These are phyloP conservation scores for Phoenix roebelenii DNA, from an alignment of 176 grass and related monocot species.

Conservation along the genomic window DNA sequence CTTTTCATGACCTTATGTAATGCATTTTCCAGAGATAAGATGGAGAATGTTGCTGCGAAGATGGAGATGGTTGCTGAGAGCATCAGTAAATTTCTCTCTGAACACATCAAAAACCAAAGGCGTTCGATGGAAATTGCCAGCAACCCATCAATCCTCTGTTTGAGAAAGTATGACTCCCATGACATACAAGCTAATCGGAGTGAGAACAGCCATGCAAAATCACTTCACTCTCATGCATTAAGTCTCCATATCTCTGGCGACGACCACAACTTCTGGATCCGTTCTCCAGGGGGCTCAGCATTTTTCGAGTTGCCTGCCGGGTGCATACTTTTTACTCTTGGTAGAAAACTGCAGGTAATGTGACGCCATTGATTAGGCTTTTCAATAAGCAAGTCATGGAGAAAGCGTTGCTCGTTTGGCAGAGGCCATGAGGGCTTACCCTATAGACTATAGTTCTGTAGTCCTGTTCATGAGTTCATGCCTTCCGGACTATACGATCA, in stretches of 20 bases:
- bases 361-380: neutral
- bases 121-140: conserved; percentile 10
- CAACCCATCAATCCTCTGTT: conserved; percentile 38
- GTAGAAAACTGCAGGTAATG: conserved; percentile 69
- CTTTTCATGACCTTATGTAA: neutral
- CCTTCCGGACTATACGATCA: neutral
- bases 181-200: conserved; percentile 25
- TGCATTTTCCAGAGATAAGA: conserved; percentile 43
- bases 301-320: conserved; percentile 42
- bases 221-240: conserved; percentile 38
- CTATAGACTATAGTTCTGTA: too few relatives aligned
- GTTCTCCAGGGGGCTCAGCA: conserved; percentile 34
- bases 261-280: conserved; percentile 51
- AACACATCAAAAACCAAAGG: conserved; percentile 22
- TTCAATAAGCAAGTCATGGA: neutral
- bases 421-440: neutral
- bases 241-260: conserved; percentile 41
- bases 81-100: conserved; percentile 35
- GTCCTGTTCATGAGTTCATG: too few relatives aligned
- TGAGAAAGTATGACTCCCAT: conserved; percentile 42
- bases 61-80: conserved; percentile 44
- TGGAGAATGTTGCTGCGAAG: conserved; percentile 41
- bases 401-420: neutral
- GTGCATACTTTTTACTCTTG: conserved; percentile 53
- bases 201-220: conserved; percentile 27